phyloP scores from a whole-genome alignment of 129 eudicot species.

The Glebionis coronaria region DNA sequence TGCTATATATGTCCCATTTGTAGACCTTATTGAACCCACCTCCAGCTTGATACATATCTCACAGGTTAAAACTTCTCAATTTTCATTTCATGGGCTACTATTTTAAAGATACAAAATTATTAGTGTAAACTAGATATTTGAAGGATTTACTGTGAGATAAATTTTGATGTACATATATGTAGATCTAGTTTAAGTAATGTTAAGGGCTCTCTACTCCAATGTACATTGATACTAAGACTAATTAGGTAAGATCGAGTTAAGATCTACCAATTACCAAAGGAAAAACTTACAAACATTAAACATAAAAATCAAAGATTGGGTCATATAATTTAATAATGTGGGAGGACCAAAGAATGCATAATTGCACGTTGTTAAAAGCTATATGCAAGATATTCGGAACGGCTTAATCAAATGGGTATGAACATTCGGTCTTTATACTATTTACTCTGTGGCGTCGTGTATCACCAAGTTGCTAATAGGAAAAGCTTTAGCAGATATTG shows the following conservation, averaged over 20 bases:
- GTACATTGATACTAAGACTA: no score
- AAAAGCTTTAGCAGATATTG: no score
- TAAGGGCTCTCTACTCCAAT: no score
- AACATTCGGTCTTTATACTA: no score
- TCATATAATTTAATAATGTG: neutral
- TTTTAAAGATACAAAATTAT: neutral
- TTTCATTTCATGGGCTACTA: neutral
- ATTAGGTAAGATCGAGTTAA: neutral
- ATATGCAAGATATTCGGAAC: constrained; percentile 11
- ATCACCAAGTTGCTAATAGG: no score
- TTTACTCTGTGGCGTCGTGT: no score
- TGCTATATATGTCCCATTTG: no score
- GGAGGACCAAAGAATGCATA: constrained; percentile 11
- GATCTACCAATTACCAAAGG: neutral
- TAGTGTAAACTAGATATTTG: neutral
- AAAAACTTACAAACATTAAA: neutral
- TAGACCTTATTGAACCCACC: no score
- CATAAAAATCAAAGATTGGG: neutral
- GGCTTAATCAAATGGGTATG: no score
- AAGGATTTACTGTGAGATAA: neutral
- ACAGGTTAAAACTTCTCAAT: neutral
- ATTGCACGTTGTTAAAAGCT: constrained; percentile 9
- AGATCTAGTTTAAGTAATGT: neutral
- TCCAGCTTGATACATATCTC: neutral
- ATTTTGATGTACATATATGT: neutral